Conservation (phyloP, 352 stramenopile species). For the Elongisporangium prolatum region DNA sequence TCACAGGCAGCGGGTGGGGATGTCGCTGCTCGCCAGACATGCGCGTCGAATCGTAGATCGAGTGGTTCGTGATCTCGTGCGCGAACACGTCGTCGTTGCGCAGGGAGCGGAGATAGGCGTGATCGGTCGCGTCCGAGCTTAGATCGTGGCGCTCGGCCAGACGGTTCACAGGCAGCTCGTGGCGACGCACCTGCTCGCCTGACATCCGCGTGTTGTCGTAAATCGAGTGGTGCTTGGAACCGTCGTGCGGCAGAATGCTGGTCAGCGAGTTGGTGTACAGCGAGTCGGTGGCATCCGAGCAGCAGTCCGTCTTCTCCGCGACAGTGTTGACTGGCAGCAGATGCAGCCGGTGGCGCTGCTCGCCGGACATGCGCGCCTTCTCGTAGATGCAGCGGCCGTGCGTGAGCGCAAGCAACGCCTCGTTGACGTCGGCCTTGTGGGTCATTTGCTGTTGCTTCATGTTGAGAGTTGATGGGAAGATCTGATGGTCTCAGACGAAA, state of each 20-base stretch:
- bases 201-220: constrained; percentile 35
- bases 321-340: not conserved
- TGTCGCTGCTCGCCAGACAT: constrained; percentile 49
- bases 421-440: constrained; percentile 7
- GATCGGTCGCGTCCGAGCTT: constrained; percentile 40
- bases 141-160: constrained; percentile 28
- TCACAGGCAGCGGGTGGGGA: constrained; percentile 36
- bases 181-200: constrained; percentile 22
- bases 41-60: constrained; percentile 51
- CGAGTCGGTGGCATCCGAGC: not conserved
- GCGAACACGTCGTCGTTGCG: constrained; percentile 11
- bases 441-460: not conserved
- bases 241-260: not conserved
- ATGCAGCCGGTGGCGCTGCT: constrained; percentile 24
- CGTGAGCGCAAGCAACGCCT: constrained; percentile 17
- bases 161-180: constrained; percentile 29
- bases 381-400: constrained; percentile 43
- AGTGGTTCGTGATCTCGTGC: constrained; percentile 12
- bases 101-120: constrained; percentile 39
- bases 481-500: not conserved
- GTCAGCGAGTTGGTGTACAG: not conserved
- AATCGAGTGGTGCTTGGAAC: constrained; percentile 18
- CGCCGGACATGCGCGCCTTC: constrained; percentile 45
- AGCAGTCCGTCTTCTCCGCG: not conserved
- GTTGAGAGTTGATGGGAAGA: not conserved